These are phyloP conservation scores for Tausonia pullulans DNA, from an alignment of 1,284 basidiomycete species.

Conservation along the genomic window DNA sequence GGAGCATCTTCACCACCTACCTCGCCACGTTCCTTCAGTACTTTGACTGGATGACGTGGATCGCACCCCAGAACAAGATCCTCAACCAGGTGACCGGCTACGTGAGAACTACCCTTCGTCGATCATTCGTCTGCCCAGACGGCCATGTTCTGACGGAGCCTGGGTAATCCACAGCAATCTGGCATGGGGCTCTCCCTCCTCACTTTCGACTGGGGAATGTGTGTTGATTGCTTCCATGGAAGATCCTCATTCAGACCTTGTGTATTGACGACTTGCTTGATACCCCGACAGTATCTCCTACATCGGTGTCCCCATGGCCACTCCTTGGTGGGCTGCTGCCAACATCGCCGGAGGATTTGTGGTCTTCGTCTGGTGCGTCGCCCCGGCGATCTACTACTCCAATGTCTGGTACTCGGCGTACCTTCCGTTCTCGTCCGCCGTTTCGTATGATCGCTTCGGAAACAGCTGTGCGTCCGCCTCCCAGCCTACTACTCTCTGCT, in stretches of 20 bases:
- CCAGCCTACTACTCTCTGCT: background rate
- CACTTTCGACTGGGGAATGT: constrained; percentile 10
- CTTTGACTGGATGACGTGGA: constrained; percentile 17
- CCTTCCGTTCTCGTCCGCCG: constrained; percentile 1
- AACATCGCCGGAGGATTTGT: background rate
- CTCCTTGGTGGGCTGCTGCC: background rate
- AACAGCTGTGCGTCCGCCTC: no score
- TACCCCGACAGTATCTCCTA: constrained; percentile 55
- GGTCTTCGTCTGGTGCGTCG: constrained; percentile 28
- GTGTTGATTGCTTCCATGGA: background rate
- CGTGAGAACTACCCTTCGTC: constrained; percentile 19
- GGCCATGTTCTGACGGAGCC: background rate
- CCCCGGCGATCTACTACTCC: constrained; percentile 9
- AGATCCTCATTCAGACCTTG: constrained; percentile 3
- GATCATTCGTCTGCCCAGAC: background rate
- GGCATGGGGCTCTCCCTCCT: constrained; percentile 11
- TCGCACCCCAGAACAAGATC: constrained; percentile 10
- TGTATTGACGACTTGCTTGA: background rate
- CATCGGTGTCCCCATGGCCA: constrained; percentile 77
- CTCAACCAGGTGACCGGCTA: constrained; percentile 14
- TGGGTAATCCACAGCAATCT: background rate
- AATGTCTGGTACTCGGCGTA: constrained; percentile 11
- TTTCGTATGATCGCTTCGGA: no score
- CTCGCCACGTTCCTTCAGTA: constrained; percentile 5
- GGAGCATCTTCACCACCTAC: constrained; percentile 7